Evolutionary conservation across 1,139 yeast species (phyloP), one percentile per base, ranked within the genome.

Genomic region (Diutina ranongensis): DNA sequence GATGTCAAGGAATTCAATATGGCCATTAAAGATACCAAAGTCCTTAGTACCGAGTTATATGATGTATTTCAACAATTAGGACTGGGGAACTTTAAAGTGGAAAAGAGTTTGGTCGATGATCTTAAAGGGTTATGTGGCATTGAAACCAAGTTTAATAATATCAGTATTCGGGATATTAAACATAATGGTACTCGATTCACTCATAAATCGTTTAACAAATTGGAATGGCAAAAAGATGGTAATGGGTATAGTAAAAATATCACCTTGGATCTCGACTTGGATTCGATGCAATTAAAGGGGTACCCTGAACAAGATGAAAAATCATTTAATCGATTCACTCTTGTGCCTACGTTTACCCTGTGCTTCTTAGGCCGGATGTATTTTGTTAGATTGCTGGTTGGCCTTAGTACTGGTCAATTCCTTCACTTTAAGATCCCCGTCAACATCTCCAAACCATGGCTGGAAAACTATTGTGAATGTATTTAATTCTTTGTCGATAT

Each of bases 31-130:
- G 21, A 48, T 49, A 5, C 63, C 62, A 10, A 53, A 31, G 41
- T 49, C 16, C 50, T 55, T 10, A 57, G 60, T 1, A 46, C 49
- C 1, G 54, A 63, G 45, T 48, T 67, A 8, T 54, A 54, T 35
- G 46, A 52, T 2, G 40, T 65, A 1, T 48, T 55, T 21, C 54
- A 54, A 35, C 51, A 49, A 13, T 49, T 68, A 15, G 65, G 67
- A 0, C 32, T 54, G 1, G 58, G 56, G 1, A 60, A 60, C 45
- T 60, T 66, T 48, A 54, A 52, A 49, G 48, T 69, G 3, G 71
- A 67, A 40, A 56, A 52, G 36, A 52, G 55, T 21, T 54, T 69
- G 42, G 52, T 64, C 16, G 59, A 61, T n/a, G 71, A 67, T 47
- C 46, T 69, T 18, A 38, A 38, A 15, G 42, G 32, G 4, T n/a